Conservation (phyloP, 2,329 filamentous ascomycete species). For the Colletotrichum higginsianum region DNA sequence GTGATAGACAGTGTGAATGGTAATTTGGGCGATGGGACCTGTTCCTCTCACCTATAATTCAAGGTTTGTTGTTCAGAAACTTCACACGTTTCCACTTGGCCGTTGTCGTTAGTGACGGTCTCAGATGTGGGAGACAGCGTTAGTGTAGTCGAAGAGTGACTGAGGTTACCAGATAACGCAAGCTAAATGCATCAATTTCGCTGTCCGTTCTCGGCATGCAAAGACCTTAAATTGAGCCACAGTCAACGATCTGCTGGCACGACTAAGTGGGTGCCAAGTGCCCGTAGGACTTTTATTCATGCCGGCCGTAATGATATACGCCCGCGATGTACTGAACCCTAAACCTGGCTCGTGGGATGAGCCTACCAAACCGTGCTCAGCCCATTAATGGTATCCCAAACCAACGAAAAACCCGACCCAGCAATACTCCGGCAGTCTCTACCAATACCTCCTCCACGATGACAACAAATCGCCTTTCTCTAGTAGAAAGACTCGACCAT, state of each 20-base stretch:
- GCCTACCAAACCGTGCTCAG: slow-evolving; percentile 34
- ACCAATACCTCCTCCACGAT: neutral
- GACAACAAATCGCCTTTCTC: slow-evolving; percentile 45
- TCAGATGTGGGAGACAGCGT: too few species aligned
- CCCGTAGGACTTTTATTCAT: slow-evolving; percentile 40
- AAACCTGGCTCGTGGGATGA: slow-evolving; percentile 15
- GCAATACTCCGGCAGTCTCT: slow-evolving; percentile 20
- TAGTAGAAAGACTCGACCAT: slow-evolving; percentile 99
- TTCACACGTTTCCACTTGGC: too few species aligned
- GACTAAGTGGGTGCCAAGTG: slow-evolving; percentile 20
- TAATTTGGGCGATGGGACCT: too few species aligned
- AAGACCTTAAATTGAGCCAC: neutral
- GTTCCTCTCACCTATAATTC: too few species aligned
- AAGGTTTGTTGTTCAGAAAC: neutral
- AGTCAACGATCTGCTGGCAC: neutral
- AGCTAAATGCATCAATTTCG: neutral
- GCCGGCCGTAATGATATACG: slow-evolving; percentile 10
- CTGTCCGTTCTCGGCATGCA: neutral
- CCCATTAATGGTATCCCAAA: slow-evolving; percentile 43
- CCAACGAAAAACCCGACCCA: slow-evolving; percentile 38
- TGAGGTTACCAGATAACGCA: too few species aligned
- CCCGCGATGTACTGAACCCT: slow-evolving; percentile 31
- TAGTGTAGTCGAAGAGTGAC: too few species aligned
- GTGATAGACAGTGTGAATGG: too few species aligned
- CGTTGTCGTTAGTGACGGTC: too few species aligned